Percentiles rank a stretch among this genome's conserved stretches.
phyloP scores from a whole-genome alignment of 2,329 filamentous ascomycete species.

The Fusarium tuaranense region DNA sequence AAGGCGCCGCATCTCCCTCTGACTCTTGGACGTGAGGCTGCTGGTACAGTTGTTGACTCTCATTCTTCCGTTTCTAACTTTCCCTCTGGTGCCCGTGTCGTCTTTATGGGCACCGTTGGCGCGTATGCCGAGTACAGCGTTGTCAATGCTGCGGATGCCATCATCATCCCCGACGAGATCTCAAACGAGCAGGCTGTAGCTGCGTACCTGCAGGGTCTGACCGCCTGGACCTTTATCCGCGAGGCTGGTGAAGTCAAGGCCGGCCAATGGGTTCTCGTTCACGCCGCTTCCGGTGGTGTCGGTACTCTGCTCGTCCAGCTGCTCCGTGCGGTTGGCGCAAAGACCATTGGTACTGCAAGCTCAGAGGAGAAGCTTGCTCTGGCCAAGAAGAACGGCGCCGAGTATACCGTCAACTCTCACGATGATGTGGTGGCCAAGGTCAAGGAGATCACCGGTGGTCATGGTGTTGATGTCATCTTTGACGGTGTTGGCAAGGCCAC shows the following conservation, averaged over 20 bases:
- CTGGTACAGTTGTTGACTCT: slow-evolving; percentile 75
- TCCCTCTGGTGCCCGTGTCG: slow-evolving; percentile 76
- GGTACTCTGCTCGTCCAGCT: slow-evolving; percentile 82
- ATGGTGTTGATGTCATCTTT: slow-evolving; percentile 82
- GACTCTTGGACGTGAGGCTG: slow-evolving; percentile 83
- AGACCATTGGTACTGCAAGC: slow-evolving; percentile 83
- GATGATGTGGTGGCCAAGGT: slow-evolving; percentile 71
- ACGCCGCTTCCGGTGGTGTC: slow-evolving; percentile 87
- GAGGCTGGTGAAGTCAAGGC: slow-evolving; percentile 81
- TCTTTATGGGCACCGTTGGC: slow-evolving; percentile 67
- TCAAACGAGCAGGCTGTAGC: slow-evolving; percentile 74
- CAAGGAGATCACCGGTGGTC: slow-evolving; percentile 75
- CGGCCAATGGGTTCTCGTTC: slow-evolving; percentile 85
- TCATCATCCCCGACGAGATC: slow-evolving; percentile 74
- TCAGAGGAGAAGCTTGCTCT: slow-evolving; percentile 78
- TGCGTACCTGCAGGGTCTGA: slow-evolving; percentile 82
- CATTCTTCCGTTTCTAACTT: slow-evolving; percentile 68
- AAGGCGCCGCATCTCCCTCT: slow-evolving; percentile 73
- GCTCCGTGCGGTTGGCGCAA: slow-evolving; percentile 77
- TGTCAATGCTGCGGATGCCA: slow-evolving; percentile 64
- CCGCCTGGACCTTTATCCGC: slow-evolving; percentile 81
- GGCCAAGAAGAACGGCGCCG: slow-evolving; percentile 77
- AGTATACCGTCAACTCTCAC: slow-evolving; percentile 76
- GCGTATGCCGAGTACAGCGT: slow-evolving; percentile 69
- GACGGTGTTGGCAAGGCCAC: slow-evolving; percentile 89